These are phyloP conservation scores for Globisporangium cederbergense DNA, from an alignment of 352 stramenopile species.

Conservation along the genomic window DNA sequence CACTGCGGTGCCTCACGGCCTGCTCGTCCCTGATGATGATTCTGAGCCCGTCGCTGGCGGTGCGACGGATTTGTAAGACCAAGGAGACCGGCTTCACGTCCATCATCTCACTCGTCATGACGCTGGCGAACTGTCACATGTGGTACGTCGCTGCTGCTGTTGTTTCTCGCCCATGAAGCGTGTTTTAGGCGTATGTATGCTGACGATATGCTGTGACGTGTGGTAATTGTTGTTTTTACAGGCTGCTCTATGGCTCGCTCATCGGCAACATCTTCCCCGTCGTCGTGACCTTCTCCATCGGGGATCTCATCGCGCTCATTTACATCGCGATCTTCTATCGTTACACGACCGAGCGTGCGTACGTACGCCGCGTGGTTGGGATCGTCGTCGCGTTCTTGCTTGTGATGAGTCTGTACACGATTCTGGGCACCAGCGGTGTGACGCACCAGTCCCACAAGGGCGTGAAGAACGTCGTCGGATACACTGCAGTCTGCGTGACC, in stretches of 20 bases:
- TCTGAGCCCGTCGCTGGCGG: conserved; percentile 37
- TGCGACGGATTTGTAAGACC: conserved; percentile 30
- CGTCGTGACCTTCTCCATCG: conserved; percentile 36
- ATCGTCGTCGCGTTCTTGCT: conserved; percentile 5
- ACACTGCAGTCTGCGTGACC: background rate
- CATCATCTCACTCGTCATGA: conserved; percentile 47
- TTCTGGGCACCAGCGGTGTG: conserved; percentile 23
- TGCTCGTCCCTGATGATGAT: conserved; percentile 30
- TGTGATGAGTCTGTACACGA: conserved; percentile 23
- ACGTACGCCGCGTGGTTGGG: conserved; percentile 9
- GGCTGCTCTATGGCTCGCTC: conserved; percentile 37
- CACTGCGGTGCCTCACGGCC: conserved; percentile 21
- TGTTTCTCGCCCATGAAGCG: background rate
- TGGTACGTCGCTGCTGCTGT: conserved; percentile 12
- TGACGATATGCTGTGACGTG: background rate
- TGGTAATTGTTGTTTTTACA: background rate
- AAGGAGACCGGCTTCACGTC: conserved; percentile 38
- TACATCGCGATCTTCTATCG: conserved; percentile 30
- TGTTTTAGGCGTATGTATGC: background rate
- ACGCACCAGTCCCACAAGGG: conserved; percentile 22
- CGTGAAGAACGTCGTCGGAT: conserved; percentile 22
- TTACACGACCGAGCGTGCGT: conserved; percentile 7
- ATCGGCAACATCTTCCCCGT: conserved; percentile 39
- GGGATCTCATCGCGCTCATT: conserved; percentile 19
- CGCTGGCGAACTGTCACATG: conserved; percentile 43